Conservation (phyloP, 2,329 filamentous ascomycete genomes). For the Aspergillus proliferans region DNA sequence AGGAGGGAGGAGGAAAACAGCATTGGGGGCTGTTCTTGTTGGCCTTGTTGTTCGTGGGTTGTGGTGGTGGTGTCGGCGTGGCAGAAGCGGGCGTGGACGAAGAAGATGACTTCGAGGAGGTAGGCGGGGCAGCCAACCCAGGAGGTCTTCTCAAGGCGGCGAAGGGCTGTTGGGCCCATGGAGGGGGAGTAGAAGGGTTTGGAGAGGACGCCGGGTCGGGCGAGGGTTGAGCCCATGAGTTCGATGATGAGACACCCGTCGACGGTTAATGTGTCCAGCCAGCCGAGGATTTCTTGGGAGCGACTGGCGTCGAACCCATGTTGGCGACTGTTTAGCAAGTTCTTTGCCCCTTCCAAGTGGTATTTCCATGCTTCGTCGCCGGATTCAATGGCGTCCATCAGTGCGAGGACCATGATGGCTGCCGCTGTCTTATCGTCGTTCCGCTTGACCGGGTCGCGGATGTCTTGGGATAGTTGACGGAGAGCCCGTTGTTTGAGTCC, state of each 20-base stretch:
- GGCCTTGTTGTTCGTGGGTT: constrained; percentile 2
- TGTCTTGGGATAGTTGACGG: constrained; percentile 32
- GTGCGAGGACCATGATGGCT: constrained; percentile 44
- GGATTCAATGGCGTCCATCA: constrained; percentile 47
- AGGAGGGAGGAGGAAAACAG: constrained; percentile 22
- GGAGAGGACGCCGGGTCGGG: constrained; percentile 33
- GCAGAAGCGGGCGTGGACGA: constrained; percentile 34
- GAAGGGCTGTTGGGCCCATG: constrained; percentile 31
- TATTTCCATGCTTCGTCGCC: constrained; percentile 48
- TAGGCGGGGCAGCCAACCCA: constrained; percentile 39
- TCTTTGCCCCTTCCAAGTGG: constrained; percentile 47
- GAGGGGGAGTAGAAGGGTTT: constrained; percentile 33
- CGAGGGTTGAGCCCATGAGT: constrained; percentile 39
- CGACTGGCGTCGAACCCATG: constrained; percentile 11
- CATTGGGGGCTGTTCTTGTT: constrained; percentile 19
- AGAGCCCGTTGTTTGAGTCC: constrained; percentile 46
- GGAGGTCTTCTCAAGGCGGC: constrained; percentile 35
- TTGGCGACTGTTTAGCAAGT: constrained; percentile 37
- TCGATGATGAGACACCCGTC: constrained; percentile 36
- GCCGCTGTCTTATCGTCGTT: constrained; percentile 41
- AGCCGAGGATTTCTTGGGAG: constrained; percentile 22
- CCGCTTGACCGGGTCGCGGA: constrained; percentile 21
- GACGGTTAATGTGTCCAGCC: constrained; percentile 31
- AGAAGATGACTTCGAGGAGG: constrained; percentile 36
- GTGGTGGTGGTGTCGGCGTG: constrained; percentile 17